phyloP scores from a whole-genome alignment of 2,329 filamentous ascomycete genomes.

The Colletotrichum sp. region DNA sequence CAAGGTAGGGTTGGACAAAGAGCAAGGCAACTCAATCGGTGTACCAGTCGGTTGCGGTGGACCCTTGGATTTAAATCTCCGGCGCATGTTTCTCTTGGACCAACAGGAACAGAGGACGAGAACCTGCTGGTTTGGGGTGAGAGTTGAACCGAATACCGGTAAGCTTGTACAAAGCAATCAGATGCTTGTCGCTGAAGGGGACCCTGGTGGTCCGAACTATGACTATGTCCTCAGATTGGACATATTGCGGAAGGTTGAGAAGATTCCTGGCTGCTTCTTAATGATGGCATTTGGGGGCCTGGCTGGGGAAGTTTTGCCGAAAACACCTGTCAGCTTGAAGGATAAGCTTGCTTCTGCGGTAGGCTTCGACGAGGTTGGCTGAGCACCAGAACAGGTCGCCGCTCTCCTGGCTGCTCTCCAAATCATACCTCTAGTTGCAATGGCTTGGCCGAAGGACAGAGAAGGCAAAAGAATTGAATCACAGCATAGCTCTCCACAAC shows the following conservation, averaged over 20 bases:
- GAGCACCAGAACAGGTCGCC: not conserved
- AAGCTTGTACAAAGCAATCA: not conserved
- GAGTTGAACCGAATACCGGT: not conserved
- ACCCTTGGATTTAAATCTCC: constrained; percentile 15
- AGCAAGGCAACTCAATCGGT: not conserved
- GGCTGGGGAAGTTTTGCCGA: not conserved
- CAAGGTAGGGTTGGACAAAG: not conserved
- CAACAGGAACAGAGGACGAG: not conserved
- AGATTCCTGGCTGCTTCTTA: not conserved
- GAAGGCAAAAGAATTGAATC: not conserved
- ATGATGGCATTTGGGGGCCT: not conserved
- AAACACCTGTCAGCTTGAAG: not conserved
- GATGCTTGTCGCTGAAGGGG: not conserved
- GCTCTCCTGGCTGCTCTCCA: not conserved
- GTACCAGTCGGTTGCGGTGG: not conserved
- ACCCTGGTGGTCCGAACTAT: not conserved
- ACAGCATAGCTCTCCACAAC: not conserved
- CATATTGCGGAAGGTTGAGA: not conserved
- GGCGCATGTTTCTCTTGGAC: constrained; percentile 4
- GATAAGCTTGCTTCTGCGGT: not conserved
- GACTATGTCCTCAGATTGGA: not conserved
- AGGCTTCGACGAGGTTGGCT: not conserved
- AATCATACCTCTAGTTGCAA: not conserved
- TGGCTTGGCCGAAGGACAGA: not conserved
- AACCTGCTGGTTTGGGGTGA: not conserved